Conservation (phyloP, 345 rosid genomes). For the Eucalyptus marginata region DNA sequence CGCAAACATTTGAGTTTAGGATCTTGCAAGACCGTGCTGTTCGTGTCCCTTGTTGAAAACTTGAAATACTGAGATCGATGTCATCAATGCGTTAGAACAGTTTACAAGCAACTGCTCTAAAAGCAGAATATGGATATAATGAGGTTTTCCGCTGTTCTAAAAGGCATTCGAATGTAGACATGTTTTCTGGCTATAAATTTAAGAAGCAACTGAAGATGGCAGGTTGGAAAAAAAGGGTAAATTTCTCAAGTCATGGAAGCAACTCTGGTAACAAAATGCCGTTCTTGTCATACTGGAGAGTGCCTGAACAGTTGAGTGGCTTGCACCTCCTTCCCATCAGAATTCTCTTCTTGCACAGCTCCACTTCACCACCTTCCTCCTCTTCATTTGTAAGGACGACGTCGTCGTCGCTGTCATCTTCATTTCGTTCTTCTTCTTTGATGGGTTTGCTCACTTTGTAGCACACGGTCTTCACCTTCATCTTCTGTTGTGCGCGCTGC, state of each 20-base stretch:
- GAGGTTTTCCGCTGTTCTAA: background rate
- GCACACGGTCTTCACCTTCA: background rate
- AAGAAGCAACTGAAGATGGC: background rate
- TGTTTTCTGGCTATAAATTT: background rate
- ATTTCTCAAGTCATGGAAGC: background rate
- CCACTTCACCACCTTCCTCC: background rate
- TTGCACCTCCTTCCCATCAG: constrained; percentile 57
- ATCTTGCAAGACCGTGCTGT: background rate
- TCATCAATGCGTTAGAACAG: background rate
- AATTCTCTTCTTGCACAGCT: constrained; percentile 66
- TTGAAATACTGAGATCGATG: background rate
- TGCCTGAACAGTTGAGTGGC: constrained; percentile 29
- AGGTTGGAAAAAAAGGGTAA: background rate
- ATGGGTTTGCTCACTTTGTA: background rate
- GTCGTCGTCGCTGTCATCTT: background rate
- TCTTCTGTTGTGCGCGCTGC: background rate
- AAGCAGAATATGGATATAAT: background rate
- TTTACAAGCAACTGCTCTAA: background rate
- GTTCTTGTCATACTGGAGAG: constrained; percentile 27
- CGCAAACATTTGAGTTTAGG: background rate
- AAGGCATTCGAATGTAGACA: background rate
- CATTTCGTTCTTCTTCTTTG: background rate
- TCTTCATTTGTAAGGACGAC: background rate
- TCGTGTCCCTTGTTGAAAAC: background rate
- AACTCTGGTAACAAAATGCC: constrained; percentile 33